Evolutionary conservation across 2,329 filamentous ascomycete species (phyloP).

Genomic region (Fusarium compactum): DNA sequence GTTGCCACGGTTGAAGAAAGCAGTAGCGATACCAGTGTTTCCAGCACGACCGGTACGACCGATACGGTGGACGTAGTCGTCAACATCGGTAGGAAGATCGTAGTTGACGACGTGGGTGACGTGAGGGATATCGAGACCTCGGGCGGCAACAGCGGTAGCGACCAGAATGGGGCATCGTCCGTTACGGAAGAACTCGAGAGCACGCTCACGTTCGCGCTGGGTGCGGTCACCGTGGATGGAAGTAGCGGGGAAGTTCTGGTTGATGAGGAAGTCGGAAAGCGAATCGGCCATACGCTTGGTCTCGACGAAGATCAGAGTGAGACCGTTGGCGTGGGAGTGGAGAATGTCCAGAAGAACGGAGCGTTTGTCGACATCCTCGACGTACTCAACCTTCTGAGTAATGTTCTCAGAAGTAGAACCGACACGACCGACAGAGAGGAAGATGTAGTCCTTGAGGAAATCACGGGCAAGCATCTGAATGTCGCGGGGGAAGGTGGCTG

Average conservation of each 20-base stretch:
- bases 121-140: constrained; percentile 90
- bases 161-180: constrained; percentile 96
- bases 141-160: constrained; percentile 93
- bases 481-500: constrained; percentile 97
- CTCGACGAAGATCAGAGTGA: constrained; percentile 98
- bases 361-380: constrained; percentile 97
- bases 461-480: constrained; percentile 99
- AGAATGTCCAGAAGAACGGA: constrained; percentile 97
- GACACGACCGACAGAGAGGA: constrained; percentile 97
- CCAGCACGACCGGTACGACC: constrained; percentile 99
- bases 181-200: constrained; percentile 96
- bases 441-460: constrained; percentile 99
- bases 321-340: constrained; percentile 88
- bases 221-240: constrained; percentile 99
- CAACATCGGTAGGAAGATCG: constrained; percentile 97
- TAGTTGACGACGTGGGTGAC: constrained; percentile 99
- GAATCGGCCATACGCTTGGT: constrained; percentile 99
- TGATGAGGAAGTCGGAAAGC: constrained; percentile 97
- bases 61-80: constrained; percentile 99
- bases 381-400: constrained; percentile 97
- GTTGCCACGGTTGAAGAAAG: constrained; percentile 99
- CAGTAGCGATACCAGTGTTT: constrained; percentile 97
- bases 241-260: constrained; percentile 97
- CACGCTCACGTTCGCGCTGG: constrained; percentile 98
- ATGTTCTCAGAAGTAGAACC: constrained; percentile 99